Evolutionary conservation across 2,329 filamentous ascomycete species (phyloP).

Genomic region (Ophiostoma ulmi): DNA sequence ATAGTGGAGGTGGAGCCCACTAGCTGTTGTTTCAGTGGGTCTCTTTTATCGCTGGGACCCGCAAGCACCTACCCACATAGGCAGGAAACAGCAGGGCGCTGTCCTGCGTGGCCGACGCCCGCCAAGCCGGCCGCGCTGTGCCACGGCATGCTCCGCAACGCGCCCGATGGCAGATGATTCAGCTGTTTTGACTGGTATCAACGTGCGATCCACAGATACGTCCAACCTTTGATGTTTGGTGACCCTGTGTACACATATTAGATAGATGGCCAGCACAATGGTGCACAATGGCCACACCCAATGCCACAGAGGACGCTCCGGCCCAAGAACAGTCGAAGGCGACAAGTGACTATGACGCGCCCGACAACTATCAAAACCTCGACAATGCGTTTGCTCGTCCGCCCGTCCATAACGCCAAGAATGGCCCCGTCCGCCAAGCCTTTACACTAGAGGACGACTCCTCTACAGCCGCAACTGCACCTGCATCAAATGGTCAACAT

Average conservation of each 20-base stretch:
- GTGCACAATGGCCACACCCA: background rate
- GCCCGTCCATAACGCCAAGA: constrained; percentile 1
- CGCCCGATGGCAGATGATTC: constrained; percentile 12
- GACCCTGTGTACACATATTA: background rate
- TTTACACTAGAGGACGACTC: background rate
- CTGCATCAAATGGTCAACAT: background rate
- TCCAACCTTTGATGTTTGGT: background rate
- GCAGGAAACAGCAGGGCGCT: background rate
- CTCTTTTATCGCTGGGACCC: constrained; percentile 12
- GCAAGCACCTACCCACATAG: constrained; percentile 13
- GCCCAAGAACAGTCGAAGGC: background rate
- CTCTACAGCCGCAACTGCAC: background rate
- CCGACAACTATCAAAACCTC: background rate
- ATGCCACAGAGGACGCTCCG: background rate
- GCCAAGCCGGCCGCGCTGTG: constrained; percentile 15
- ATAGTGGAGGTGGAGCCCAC: constrained; percentile 7
- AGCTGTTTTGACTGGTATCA: background rate
- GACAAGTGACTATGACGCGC: background rate
- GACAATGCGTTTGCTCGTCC: constrained; percentile 1
- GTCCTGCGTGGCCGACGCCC: constrained; percentile 11
- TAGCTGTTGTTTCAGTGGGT: background rate
- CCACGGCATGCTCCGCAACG: constrained; percentile 13
- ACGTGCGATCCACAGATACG: background rate
- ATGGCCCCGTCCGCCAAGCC: constrained; percentile 5
- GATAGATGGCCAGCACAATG: background rate